phyloP scores from a whole-genome alignment of 192 early-diverging fungal species.

The Coemansia sp. region DNA sequence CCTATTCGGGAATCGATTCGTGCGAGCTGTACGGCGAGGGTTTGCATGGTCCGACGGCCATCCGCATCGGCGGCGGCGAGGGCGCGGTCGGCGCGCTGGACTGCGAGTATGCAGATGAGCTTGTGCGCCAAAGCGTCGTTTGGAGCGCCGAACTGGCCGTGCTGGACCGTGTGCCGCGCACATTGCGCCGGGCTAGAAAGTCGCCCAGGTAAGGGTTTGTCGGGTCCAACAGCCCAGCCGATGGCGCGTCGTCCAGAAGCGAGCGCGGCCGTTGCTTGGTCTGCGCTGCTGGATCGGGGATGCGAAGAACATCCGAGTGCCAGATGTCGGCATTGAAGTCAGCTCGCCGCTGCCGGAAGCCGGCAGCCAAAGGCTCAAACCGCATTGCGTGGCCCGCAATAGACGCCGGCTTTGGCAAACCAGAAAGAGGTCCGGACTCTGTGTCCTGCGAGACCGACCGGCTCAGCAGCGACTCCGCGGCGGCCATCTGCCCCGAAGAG shows the following conservation, averaged over 20 bases:
- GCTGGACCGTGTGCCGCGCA: slow-evolving; percentile 18
- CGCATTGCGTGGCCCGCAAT: slow-evolving; percentile 19
- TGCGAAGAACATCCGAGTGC: slow-evolving; percentile 38
- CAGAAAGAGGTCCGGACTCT: slow-evolving; percentile 13
- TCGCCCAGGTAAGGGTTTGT: slow-evolving; percentile 49
- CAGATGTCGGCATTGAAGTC: slow-evolving; percentile 33
- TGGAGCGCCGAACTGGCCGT: slow-evolving; percentile 16
- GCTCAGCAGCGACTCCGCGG: slow-evolving; percentile 31
- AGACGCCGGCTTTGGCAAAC: slow-evolving; percentile 8
- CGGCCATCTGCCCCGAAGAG: slow-evolving; percentile 20
- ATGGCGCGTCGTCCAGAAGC: slow-evolving; percentile 24
- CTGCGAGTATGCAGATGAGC: slow-evolving; percentile 22
- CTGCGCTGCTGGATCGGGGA: slow-evolving; percentile 31
- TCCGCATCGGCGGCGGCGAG: slow-evolving; percentile 12
- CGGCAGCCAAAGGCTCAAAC: slow-evolving; percentile 6
- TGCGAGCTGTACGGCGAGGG: slow-evolving; percentile 15
- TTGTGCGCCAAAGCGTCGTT: slow-evolving; percentile 20
- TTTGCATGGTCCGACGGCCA: slow-evolving; percentile 19
- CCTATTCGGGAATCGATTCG: slow-evolving; percentile 20
- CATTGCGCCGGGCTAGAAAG: slow-evolving; percentile 28
- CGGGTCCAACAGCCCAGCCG: slow-evolving; percentile 25
- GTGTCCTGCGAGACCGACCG: slow-evolving; percentile 25
- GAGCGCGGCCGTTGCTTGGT: slow-evolving; percentile 35
- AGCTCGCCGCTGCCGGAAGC: slow-evolving; percentile 1
- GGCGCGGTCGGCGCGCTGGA: slow-evolving; percentile 8